Conservation (phyloP, 305 asterid genomes). For the Fraxinus platypoda region DNA sequence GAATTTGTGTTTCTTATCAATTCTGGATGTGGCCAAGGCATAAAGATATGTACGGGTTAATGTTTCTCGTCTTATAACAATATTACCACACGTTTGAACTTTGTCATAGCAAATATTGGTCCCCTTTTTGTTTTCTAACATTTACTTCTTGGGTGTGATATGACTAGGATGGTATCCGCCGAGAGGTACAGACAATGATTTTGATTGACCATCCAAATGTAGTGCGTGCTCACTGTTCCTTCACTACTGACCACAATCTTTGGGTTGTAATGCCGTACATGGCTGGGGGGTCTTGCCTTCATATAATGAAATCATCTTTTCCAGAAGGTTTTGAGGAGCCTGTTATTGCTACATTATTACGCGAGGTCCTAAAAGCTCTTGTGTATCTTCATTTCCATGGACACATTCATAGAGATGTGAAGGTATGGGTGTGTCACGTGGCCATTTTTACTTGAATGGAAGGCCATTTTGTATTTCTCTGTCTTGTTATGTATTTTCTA, state of each 20-base stretch:
- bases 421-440: slow-evolving; percentile 46
- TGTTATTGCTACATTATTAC: slow-evolving; percentile 81
- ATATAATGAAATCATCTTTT: slow-evolving; percentile 84
- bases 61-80: slow-evolving; percentile 13
- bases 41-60: slow-evolving; percentile 14
- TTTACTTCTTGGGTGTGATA: slow-evolving; percentile 24
- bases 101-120: slow-evolving; percentile 8
- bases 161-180: slow-evolving; percentile 81
- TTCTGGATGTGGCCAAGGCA: slow-evolving; percentile 13
- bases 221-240: slow-evolving; percentile 88
- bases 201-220: slow-evolving; percentile 92
- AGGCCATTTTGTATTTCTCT: slow-evolving; percentile 3
- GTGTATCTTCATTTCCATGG: slow-evolving; percentile 91
- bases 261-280: slow-evolving; percentile 98
- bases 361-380: slow-evolving; percentile 91
- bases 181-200: slow-evolving; percentile 91
- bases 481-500: background rate
- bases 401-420: slow-evolving; percentile 95
- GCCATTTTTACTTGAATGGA: background rate
- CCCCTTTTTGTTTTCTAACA: background rate
- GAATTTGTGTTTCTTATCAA: background rate
- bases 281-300: slow-evolving; percentile 98
- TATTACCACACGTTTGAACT: background rate
- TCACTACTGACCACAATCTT: slow-evolving; percentile 72
- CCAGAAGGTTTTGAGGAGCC: slow-evolving; percentile 98